Evolutionary conservation across 2,329 filamentous ascomycete species (phyloP).

Genomic region (Nemania diffusa): DNA sequence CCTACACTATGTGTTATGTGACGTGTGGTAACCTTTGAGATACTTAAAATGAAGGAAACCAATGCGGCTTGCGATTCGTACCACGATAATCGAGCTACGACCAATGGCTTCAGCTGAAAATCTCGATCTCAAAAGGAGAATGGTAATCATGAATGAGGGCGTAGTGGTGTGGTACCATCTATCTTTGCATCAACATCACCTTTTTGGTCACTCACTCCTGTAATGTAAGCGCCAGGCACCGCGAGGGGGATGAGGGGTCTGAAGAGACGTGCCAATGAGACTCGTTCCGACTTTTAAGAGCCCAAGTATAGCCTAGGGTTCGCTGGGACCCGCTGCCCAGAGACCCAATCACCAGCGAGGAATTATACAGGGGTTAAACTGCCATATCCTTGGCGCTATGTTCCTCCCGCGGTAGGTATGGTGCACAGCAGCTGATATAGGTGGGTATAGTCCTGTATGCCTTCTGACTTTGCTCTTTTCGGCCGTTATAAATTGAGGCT

Average conservation of each 20-base stretch:
- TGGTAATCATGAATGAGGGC: slow-evolving; percentile 3
- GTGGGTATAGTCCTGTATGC: neutral
- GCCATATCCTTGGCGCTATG: slow-evolving; percentile 15
- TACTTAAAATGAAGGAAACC: neutral
- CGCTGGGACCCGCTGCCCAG: neutral
- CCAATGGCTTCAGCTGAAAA: slow-evolving; percentile 7
- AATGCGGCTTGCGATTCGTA: neutral
- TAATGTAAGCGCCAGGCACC: slow-evolving; percentile 40
- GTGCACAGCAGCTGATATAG: neutral
- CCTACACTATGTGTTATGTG: neutral
- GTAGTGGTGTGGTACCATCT: slow-evolving; percentile 17
- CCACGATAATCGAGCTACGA: neutral
- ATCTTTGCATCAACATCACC: neutral
- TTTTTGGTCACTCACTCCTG: neutral
- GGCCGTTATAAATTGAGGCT: slow-evolving; percentile 18
- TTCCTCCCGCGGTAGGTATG: slow-evolving; percentile 10
- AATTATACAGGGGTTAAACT: slow-evolving; percentile 15
- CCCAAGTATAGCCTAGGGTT: slow-evolving; percentile 38
- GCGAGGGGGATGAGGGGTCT: slow-evolving; percentile 31
- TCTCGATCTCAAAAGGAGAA: slow-evolving; percentile 1
- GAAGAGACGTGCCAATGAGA: slow-evolving; percentile 33
- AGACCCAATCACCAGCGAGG: slow-evolving; percentile 23
- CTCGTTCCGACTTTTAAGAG: neutral
- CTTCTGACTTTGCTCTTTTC: slow-evolving; percentile 16
- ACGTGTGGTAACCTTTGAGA: neutral